phyloP scores from a whole-genome alignment of 2,329 filamentous ascomycete genomes.

The Geosmithia putterillii region DNA sequence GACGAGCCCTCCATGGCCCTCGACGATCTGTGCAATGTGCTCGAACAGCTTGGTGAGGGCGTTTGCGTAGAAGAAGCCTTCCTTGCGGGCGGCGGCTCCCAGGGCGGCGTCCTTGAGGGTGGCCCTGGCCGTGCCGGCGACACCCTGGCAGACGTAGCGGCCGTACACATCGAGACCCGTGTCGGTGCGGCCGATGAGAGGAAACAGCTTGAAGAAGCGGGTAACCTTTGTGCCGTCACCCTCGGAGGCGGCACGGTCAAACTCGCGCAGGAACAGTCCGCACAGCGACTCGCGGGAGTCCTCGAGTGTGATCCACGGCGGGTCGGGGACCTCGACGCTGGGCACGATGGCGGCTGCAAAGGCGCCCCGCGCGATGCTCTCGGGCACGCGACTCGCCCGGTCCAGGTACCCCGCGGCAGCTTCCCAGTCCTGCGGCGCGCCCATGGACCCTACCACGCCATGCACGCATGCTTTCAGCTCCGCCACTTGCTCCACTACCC shows the following conservation, averaged over 20 bases:
- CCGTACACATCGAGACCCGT: conserved; percentile 92
- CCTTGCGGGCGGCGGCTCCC: conserved; percentile 33
- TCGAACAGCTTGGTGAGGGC: conserved; percentile 88
- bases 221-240: conserved; percentile 85
- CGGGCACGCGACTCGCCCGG: conserved; percentile 69
- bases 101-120: conserved; percentile 62
- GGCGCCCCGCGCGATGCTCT: conserved; percentile 65
- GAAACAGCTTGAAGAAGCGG: conserved; percentile 96
- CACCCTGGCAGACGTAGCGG: conserved; percentile 88
- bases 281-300: conserved; percentile 82
- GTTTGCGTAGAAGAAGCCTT: conserved; percentile 84
- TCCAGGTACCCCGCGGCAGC: conserved; percentile 84
- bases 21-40: conserved; percentile 93
- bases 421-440: conserved; percentile 96
- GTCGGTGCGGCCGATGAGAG: conserved; percentile 78
- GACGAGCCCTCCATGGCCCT: conserved; percentile 80
- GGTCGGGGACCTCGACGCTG: conserved; percentile 88
- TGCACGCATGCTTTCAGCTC: conserved; percentile 95
- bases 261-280: conserved; percentile 82
- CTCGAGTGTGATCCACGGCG: conserved; percentile 76
- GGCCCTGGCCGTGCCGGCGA: conserved; percentile 69
- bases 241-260: conserved; percentile 79
- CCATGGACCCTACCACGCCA: conserved; percentile 92
- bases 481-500: conserved; percentile 89
- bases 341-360: conserved; percentile 92